Conservation (phyloP, 129 eudicot species). For the Heracleum sosnowskyi region DNA sequence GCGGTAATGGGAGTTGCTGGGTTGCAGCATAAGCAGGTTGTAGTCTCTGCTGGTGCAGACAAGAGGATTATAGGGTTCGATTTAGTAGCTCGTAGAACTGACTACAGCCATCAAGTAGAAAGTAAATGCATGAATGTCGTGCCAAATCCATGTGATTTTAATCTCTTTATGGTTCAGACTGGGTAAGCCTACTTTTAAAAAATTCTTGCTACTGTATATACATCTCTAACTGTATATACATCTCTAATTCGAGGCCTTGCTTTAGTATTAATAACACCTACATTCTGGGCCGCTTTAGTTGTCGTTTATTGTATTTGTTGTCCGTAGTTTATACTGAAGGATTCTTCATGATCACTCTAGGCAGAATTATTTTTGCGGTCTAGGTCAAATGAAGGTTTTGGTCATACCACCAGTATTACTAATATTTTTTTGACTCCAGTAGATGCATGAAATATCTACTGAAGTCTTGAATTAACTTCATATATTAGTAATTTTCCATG, state of each 20-base stretch:
- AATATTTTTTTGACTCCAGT: not conserved
- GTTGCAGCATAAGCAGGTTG: constrained; percentile 70
- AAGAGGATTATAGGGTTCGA: constrained; percentile 81
- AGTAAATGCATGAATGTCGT: constrained; percentile 93
- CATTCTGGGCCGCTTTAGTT: not conserved
- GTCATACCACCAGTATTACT: not conserved
- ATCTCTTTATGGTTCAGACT: constrained; percentile 96
- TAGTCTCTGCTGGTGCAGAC: constrained; percentile 86
- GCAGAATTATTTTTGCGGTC: not conserved
- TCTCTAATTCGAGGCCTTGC: not conserved
- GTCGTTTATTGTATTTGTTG: not conserved
- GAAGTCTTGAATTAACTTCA: not conserved
- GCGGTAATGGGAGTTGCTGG: constrained; percentile 99
- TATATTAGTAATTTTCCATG: not conserved
- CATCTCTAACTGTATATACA: not conserved
- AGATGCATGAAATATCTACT: not conserved
- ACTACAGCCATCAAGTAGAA: constrained; percentile 79
- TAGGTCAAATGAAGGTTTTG: not conserved
- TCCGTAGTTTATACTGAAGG: not conserved
- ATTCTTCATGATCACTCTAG: not conserved
- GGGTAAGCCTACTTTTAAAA: constrained; percentile 37
- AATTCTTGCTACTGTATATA: not conserved
- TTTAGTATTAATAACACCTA: not conserved
- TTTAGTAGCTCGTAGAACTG: constrained; percentile 51
- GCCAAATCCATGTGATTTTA: constrained; percentile 91